These are phyloP conservation scores for Pyrenochaeta sp. DNA, from an alignment of 2,329 filamentous ascomycete genomes.

Conservation along the genomic window DNA sequence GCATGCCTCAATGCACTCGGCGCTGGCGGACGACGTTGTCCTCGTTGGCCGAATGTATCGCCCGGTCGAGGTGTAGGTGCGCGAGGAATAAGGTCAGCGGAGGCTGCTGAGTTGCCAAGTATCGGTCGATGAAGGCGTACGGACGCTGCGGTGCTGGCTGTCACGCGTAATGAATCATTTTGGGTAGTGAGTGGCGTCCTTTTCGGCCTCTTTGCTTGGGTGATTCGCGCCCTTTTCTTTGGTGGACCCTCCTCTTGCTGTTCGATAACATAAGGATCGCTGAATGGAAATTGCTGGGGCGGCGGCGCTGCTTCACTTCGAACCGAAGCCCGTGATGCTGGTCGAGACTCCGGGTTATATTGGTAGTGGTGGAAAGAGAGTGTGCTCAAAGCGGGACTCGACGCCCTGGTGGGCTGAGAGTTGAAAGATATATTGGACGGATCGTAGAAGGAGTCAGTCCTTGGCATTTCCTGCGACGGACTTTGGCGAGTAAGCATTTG, in stretches of 20 bases:
- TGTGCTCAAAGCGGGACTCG: slow-evolving; percentile 56
- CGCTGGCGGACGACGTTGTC: slow-evolving; percentile 40
- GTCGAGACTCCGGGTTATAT: slow-evolving; percentile 44
- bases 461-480: slow-evolving; percentile 33
- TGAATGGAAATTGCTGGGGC: slow-evolving; percentile 26
- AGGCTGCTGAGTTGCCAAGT: slow-evolving; percentile 58
- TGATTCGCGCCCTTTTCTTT: slow-evolving; percentile 83
- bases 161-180: slow-evolving; percentile 84
- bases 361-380: slow-evolving; percentile 47
- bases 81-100: slow-evolving; percentile 76
- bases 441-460: slow-evolving; percentile 40
- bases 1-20: slow-evolving; percentile 67
- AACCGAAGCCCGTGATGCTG: slow-evolving; percentile 50
- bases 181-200: slow-evolving; percentile 76
- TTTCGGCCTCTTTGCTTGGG: slow-evolving; percentile 75
- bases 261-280: slow-evolving; percentile 35
- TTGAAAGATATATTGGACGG: slow-evolving; percentile 35
- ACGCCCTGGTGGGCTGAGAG: slow-evolving; percentile 51
- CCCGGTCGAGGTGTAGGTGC: slow-evolving; percentile 78
- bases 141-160: slow-evolving; percentile 88
- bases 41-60: slow-evolving; percentile 37
- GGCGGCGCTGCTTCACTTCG: slow-evolving; percentile 38
- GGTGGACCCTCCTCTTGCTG: slow-evolving; percentile 62
- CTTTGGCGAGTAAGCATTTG: slow-evolving; percentile 47
- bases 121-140: slow-evolving; percentile 84